These are phyloP conservation scores for Dendrobium officinale DNA, from an alignment of 106 monocot species.

Conservation along the genomic window DNA sequence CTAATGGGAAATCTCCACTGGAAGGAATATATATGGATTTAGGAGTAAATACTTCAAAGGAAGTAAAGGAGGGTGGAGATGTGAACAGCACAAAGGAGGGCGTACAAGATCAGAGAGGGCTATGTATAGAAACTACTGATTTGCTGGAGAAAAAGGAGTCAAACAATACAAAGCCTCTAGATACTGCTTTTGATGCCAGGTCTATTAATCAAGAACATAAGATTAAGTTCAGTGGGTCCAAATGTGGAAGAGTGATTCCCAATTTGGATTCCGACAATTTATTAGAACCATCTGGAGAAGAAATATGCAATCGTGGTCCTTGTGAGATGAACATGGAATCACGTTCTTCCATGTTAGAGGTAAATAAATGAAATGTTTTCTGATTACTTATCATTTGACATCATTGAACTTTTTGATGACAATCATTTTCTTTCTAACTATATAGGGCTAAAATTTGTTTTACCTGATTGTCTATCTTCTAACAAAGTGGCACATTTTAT, in stretches of 20 bases:
- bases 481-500: neutral
- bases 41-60: neutral
- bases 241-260: neutral
- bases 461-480: neutral
- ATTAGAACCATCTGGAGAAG: neutral
- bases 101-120: neutral
- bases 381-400: neutral
- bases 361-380: neutral
- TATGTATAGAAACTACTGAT: neutral
- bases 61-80: neutral
- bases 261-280: neutral
- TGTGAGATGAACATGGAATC: neutral
- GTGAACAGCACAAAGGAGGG: neutral
- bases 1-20: neutral
- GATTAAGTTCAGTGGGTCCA: neutral
- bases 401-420: neutral
- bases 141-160: neutral
- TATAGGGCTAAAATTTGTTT: neutral
- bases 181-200: neutral
- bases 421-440: neutral
- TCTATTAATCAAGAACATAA: neutral
- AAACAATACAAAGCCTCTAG: neutral
- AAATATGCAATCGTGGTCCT: neutral
- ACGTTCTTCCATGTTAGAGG: neutral
- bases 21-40: neutral